phyloP scores from a whole-genome alignment of 2,329 filamentous ascomycete species.

The Venturia aucupariae region DNA sequence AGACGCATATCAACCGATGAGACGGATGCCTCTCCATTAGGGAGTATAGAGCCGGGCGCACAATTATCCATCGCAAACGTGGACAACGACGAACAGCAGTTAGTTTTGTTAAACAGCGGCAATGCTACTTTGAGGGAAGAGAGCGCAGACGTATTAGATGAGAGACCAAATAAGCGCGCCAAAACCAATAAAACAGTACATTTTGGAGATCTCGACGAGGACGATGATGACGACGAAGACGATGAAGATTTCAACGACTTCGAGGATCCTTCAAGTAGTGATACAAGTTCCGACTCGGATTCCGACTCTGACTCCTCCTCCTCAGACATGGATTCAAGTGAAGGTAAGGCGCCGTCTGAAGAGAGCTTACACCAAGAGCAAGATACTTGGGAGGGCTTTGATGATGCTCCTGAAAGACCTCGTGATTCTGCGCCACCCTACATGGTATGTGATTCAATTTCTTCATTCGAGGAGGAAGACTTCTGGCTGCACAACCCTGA shows the following conservation, averaged over 20 bases:
- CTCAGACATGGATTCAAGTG: background rate
- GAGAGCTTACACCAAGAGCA: background rate
- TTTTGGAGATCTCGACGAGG: background rate
- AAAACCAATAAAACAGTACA: background rate
- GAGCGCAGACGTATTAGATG: background rate
- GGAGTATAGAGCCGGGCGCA: background rate
- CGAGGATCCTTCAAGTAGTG: background rate
- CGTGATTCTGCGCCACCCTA: background rate
- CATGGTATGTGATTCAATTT: background rate
- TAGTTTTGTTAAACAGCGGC: slow-evolving; percentile 9
- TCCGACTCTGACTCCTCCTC: slow-evolving; percentile 5
- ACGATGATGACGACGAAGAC: slow-evolving; percentile 7
- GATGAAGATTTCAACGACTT: slow-evolving; percentile 4
- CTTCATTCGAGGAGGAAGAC: background rate
- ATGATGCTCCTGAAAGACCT: background rate
- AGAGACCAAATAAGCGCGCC: background rate
- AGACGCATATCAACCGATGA: slow-evolving; percentile 24
- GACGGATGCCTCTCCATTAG: background rate
- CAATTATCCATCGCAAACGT: slow-evolving; percentile 9
- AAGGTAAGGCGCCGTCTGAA: background rate
- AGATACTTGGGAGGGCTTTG: background rate
- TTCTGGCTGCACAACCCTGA: background rate
- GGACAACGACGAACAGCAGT: slow-evolving; percentile 9
- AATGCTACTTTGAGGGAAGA: slow-evolving; percentile 6
- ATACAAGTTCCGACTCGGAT: background rate